Percentiles rank a stretch among this genome's conserved stretches.
phyloP scores from a whole-genome alignment of 768 basidiomycete species.

The Rhizopogon vinicolor region DNA sequence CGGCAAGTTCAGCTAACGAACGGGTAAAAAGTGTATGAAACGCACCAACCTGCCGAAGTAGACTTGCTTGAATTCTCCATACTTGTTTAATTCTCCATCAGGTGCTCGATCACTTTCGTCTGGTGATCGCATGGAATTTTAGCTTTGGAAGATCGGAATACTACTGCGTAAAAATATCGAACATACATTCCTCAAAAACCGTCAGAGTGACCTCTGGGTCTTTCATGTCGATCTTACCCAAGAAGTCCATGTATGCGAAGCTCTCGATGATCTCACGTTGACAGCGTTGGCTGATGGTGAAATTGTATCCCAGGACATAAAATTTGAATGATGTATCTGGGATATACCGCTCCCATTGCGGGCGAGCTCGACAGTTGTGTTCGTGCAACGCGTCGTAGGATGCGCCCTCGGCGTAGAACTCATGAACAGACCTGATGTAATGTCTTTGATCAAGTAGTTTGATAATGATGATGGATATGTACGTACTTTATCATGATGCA shows the following conservation, averaged over 20 bases:
- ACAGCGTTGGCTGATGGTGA: conserved; percentile 61
- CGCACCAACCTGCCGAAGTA: conserved; percentile 89
- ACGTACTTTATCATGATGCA: conserved; percentile 82
- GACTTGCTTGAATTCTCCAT: conserved; percentile 63
- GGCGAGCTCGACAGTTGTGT: conserved; percentile 36
- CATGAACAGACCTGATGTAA: conserved; percentile 60
- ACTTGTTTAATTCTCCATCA: conserved; percentile 49
- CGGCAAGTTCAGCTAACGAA: not conserved
- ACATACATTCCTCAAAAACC: conserved; percentile 86
- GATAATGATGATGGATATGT: conserved; percentile 13
- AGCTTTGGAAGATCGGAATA: not conserved
- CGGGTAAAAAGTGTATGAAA: conserved; percentile 8
- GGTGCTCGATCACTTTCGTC: conserved; percentile 49
- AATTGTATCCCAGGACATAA: conserved; percentile 67
- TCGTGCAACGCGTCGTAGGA: conserved; percentile 70
- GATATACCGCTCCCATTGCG: conserved; percentile 56
- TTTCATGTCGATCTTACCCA: conserved; percentile 79
- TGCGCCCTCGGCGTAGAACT: conserved; percentile 68
- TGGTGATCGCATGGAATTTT: conserved; percentile 12
- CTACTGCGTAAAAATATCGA: not conserved
- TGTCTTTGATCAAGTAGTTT: not conserved
- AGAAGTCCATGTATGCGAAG: conserved; percentile 82
- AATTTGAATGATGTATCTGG: conserved; percentile 79
- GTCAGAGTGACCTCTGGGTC: conserved; percentile 68
- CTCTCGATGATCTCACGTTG: conserved; percentile 68